phyloP scores from a whole-genome alignment of 2,329 filamentous ascomycete species.

The Dendryphion nanum region DNA sequence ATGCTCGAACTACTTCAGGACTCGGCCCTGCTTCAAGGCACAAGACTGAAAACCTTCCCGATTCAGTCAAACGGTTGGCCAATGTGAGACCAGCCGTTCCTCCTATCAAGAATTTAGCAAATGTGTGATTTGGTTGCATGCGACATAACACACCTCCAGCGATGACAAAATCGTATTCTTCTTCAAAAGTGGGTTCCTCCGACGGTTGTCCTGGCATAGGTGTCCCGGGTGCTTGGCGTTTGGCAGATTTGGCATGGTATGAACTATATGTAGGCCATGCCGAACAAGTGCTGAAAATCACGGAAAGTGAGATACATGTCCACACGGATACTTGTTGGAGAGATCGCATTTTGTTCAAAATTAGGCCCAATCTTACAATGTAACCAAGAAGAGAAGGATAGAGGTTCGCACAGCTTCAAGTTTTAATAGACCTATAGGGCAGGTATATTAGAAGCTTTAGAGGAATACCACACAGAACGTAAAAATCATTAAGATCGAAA shows the following conservation, averaged over 20 bases:
- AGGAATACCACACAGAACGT: no score
- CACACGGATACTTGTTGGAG: no score
- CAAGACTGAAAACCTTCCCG: conserved; percentile 20
- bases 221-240: not conserved
- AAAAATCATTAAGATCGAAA: no score
- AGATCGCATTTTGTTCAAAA: no score
- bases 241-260: not conserved
- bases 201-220: not conserved
- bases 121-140: not conserved
- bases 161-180: conserved; percentile 12
- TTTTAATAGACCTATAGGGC: no score
- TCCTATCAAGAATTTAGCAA: conserved; percentile 9
- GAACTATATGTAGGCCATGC: not conserved
- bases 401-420: no score
- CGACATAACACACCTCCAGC: conserved; percentile 6
- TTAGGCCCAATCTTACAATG: no score
- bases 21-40: conserved; percentile 19
- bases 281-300: not conserved
- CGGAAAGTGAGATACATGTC: not conserved
- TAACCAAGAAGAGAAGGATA: no score
- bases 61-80: conserved; percentile 19
- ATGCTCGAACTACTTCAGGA: conserved; percentile 21
- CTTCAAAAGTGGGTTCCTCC: conserved; percentile 6
- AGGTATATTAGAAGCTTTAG: no score
- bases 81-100: conserved; percentile 23